Percentiles rank a stretch among this genome's conserved stretches.
These are phyloP conservation scores for Cercospora beticola DNA, from an alignment of 2,329 filamentous ascomycete species.

Conservation along the genomic window DNA sequence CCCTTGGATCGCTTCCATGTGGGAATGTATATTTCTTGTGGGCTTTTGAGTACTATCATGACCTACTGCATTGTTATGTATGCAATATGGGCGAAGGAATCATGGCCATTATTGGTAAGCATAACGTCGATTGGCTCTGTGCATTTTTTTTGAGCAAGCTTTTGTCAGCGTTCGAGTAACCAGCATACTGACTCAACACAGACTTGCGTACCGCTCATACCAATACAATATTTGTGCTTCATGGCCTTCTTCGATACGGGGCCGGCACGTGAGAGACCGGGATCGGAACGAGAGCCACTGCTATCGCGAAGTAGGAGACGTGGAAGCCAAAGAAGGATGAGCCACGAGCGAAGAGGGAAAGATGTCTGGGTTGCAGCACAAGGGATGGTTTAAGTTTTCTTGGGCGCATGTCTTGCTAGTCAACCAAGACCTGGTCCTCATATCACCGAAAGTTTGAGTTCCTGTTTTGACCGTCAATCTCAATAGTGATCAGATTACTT, in stretches of 20 bases:
- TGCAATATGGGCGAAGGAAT: neutral
- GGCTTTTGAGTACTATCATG: neutral
- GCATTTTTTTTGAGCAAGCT: neutral
- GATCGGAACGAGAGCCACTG: neutral
- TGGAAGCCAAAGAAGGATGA: neutral
- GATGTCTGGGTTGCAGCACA: neutral
- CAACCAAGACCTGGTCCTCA: neutral
- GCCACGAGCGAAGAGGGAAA: neutral
- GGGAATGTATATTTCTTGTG: neutral
- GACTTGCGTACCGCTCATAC: neutral
- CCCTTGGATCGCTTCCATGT: neutral
- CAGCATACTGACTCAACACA: neutral
- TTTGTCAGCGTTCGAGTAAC: neutral
- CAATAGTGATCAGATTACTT: neutral
- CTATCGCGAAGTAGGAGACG: neutral
- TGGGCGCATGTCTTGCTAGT: neutral
- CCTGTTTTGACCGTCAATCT: neutral
- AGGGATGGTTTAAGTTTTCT: neutral
- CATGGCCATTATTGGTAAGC: neutral
- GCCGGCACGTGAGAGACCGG: neutral
- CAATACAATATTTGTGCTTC: neutral
- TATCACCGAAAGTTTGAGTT: neutral
- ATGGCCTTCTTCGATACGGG: slow-evolving; percentile 5
- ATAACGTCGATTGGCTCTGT: neutral
- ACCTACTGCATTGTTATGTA: neutral